These are phyloP conservation scores for Fraxinus ornus DNA, from an alignment of 305 asterid species.

Conservation along the genomic window DNA sequence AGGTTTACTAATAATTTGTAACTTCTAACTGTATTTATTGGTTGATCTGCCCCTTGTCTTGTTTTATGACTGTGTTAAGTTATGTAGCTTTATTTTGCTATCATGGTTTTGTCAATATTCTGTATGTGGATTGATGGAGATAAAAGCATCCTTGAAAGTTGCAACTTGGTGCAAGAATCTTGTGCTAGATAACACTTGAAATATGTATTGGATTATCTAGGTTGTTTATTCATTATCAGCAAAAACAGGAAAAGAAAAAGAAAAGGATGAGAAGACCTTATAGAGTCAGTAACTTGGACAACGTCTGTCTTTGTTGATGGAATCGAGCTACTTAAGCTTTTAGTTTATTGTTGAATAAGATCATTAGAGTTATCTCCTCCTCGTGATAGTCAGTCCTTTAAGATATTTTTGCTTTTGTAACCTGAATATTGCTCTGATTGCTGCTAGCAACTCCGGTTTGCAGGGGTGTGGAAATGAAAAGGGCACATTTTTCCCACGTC, in stretches of 20 bases:
- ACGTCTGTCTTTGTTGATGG: not conserved
- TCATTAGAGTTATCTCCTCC: not conserved
- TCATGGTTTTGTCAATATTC: not conserved
- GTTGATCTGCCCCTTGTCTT: not conserved
- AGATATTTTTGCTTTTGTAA: not conserved
- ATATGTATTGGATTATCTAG: not conserved
- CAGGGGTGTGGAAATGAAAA: constrained; percentile 47
- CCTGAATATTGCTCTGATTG: constrained; percentile 6
- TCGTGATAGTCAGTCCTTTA: not conserved
- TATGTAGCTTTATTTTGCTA: not conserved
- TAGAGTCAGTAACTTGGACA: not conserved
- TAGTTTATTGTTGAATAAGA: not conserved
- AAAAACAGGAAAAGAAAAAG: not conserved
- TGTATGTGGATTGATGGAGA: not conserved
- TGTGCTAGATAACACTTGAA: not conserved
- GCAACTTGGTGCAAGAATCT: not conserved
- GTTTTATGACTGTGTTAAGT: not conserved
- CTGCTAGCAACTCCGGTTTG: constrained; percentile 16
- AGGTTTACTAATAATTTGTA: not conserved
- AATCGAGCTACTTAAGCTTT: not conserved
- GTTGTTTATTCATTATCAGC: not conserved
- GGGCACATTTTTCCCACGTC: constrained; percentile 34
- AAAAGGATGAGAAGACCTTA: not conserved
- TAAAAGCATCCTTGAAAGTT: not conserved
- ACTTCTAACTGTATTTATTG: not conserved